Evolutionary conservation across 306 rosid genomes (phyloP).

Genomic region (Medicago arabica): DNA sequence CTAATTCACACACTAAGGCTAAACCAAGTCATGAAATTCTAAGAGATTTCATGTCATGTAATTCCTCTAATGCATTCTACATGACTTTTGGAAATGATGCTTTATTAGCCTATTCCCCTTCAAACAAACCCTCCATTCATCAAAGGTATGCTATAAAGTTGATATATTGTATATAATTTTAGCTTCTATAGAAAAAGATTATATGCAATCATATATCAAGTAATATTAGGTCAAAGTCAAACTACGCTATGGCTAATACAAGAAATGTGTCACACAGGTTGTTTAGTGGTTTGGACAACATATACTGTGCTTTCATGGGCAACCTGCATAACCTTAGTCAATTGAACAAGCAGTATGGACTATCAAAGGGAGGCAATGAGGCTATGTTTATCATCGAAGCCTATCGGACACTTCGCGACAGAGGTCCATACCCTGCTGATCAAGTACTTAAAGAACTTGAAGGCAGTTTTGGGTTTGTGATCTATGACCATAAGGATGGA

Average conservation of each 20-base stretch:
- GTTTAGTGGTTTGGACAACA: slow-evolving; percentile 79
- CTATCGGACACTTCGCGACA: slow-evolving; percentile 83
- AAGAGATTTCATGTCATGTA: slow-evolving; percentile 57
- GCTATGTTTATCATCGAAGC: slow-evolving; percentile 82
- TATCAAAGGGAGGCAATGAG: slow-evolving; percentile 76
- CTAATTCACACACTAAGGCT: slow-evolving; percentile 54
- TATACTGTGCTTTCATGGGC: slow-evolving; percentile 81
- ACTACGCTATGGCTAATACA: slow-evolving; percentile 5
- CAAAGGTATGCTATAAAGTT: slow-evolving; percentile 52
- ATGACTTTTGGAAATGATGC: slow-evolving; percentile 67
- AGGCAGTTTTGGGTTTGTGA: slow-evolving; percentile 81
- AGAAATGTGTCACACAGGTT: slow-evolving; percentile 55
- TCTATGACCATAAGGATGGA: slow-evolving; percentile 64
- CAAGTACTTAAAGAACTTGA: slow-evolving; percentile 90
- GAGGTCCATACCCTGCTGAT: slow-evolving; percentile 96
- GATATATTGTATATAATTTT: no score
- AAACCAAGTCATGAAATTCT: slow-evolving; percentile 61
- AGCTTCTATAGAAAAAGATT: no score
- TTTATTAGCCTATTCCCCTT: slow-evolving; percentile 59
- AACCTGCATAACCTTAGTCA: slow-evolving; percentile 66
- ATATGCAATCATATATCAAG: no score
- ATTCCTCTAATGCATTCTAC: slow-evolving; percentile 56
- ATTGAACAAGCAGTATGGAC: slow-evolving; percentile 79
- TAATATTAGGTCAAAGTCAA: no score
- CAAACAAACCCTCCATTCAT: slow-evolving; percentile 37